Conservation (phyloP, 228 moss, liverwort and hornwort species). For the Sphagnum magellanicum region DNA sequence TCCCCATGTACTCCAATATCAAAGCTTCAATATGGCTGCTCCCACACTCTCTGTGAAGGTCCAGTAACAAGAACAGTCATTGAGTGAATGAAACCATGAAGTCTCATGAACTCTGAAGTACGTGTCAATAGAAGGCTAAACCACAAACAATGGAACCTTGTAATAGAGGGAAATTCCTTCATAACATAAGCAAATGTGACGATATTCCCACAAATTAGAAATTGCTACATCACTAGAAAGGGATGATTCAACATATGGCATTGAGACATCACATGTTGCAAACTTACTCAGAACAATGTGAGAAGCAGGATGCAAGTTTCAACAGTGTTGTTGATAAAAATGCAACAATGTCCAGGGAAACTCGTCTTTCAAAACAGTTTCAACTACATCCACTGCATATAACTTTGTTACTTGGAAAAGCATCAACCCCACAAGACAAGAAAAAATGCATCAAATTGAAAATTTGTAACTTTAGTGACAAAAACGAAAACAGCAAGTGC, state of each 20-base stretch:
- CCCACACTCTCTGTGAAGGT: background rate
- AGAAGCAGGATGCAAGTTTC: conserved; percentile 38
- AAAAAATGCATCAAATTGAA: too few species aligned
- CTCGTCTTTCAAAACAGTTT: conserved; percentile 26
- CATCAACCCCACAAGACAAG: background rate
- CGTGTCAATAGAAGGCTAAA: background rate
- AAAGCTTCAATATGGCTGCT: conserved; percentile 64
- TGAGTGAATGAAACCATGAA: background rate
- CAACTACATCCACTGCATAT: conserved; percentile 34
- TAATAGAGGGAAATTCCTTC: background rate
- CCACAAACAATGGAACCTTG: background rate
- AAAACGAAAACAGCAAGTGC: too few species aligned
- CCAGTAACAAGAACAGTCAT: background rate
- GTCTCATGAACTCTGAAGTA: background rate
- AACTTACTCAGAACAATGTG: conserved; percentile 22
- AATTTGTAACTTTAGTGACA: too few species aligned
- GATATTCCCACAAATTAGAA: background rate
- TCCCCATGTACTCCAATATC: conserved; percentile 47
- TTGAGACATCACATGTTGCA: background rate
- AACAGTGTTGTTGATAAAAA: conserved; percentile 34
- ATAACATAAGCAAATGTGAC: background rate
- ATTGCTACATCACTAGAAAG: background rate
- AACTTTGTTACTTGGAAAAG: conserved; percentile 40
- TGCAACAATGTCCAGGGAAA: conserved; percentile 17
- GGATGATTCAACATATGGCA: background rate